Evolutionary conservation across 169 alveolate species (phyloP).

Genomic region (Plasmodium chabaudi): DNA sequence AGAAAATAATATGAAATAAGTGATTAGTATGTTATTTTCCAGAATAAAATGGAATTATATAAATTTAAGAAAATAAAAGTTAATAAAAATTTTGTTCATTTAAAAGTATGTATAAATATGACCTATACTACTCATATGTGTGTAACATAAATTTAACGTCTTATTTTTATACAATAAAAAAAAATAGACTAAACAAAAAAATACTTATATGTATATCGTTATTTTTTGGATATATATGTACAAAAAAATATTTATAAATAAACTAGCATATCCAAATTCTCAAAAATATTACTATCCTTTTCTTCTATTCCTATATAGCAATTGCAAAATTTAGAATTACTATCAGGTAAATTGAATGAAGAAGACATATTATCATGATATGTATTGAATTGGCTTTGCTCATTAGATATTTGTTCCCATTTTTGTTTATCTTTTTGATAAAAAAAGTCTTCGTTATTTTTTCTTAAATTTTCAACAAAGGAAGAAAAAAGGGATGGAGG

Average conservation of each 20-base stretch:
- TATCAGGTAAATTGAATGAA: constrained; percentile 1
- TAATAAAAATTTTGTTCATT: too few relatives aligned
- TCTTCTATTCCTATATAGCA: constrained; percentile 39
- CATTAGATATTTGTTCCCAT: not conserved
- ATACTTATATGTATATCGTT: not conserved
- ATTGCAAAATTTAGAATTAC: constrained; percentile 9
- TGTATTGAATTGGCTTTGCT: too few relatives aligned
- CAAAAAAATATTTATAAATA: not conserved
- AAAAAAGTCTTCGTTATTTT: not conserved
- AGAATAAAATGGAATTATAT: too few relatives aligned
- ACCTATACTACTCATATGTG: not conserved
- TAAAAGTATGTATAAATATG: too few relatives aligned
- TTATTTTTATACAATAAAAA: not conserved
- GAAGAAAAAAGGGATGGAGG: constrained; percentile 26
- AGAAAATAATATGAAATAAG: too few relatives aligned
- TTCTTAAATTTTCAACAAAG: constrained; percentile 12
- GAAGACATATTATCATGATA: not conserved
- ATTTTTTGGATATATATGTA: not conserved
- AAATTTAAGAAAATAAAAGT: too few relatives aligned
- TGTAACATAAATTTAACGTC: not conserved
- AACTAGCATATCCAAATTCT: constrained; percentile 8
- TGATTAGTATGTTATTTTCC: too few relatives aligned
- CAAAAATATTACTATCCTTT: constrained; percentile 10
- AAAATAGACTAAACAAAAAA: not conserved
- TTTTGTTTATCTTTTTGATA: not conserved